These are phyloP conservation scores for Teunomyces tritomae DNA, from an alignment of 805 yeast genomes.

Conservation along the genomic window DNA sequence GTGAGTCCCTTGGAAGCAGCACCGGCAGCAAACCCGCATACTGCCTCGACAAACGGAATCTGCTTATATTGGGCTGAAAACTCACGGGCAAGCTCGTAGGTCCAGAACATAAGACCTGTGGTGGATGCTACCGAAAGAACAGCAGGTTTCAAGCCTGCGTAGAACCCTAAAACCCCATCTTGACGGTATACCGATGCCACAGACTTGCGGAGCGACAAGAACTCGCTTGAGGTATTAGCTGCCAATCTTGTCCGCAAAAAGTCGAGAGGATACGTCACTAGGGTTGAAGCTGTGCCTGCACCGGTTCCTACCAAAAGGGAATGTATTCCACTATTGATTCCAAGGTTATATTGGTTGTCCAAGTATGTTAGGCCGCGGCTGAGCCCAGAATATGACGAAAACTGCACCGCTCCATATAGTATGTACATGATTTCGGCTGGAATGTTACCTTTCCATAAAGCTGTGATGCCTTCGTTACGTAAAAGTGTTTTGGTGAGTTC, in stretches of 20 bases:
- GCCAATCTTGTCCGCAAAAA: constrained; percentile 83
- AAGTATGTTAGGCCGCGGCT: constrained; percentile 42
- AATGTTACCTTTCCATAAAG: constrained; percentile 94
- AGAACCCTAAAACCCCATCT: constrained; percentile 47
- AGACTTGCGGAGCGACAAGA: constrained; percentile 36
- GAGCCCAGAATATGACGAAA: constrained; percentile 61
- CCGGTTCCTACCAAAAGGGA: constrained; percentile 65
- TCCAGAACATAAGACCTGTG: constrained; percentile 73
- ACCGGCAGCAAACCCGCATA: constrained; percentile 78
- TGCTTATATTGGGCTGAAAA: constrained; percentile 21
- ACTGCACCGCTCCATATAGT: constrained; percentile 82
- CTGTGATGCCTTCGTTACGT: constrained; percentile 64
- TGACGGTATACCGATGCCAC: constrained; percentile 21
- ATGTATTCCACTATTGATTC: constrained; percentile 37
- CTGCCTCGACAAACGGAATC: constrained; percentile 46
- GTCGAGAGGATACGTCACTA: constrained; percentile 84
- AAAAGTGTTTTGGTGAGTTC: constrained; percentile 42
- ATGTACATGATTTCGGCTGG: constrained; percentile 89
- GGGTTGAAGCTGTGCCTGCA: constrained; percentile 75
- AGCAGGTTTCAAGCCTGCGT: constrained; percentile 49
- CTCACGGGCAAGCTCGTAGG: constrained; percentile 55
- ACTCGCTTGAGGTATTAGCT: constrained; percentile 46
- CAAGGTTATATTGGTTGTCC: constrained; percentile 18
- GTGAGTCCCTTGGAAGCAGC: constrained; percentile 65
- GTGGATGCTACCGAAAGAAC: constrained; percentile 64